These are phyloP conservation scores for Yamadazyma triangularis DNA, from an alignment of 1,139 yeast genomes.

Conservation along the genomic window DNA sequence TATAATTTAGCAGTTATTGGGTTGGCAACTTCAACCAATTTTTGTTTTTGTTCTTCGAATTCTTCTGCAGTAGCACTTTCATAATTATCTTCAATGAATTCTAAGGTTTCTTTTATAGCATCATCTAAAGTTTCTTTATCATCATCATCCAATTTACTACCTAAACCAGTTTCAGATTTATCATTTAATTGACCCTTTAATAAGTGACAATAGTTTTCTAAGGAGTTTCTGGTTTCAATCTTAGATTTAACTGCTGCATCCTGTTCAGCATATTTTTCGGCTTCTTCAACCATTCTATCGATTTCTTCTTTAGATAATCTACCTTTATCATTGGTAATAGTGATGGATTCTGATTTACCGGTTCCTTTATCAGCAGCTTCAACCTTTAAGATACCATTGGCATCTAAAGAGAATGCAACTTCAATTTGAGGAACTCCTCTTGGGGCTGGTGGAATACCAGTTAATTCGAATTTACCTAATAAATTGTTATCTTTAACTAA, in stretches of 20 bases:
- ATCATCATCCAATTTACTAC: conserved; percentile 78
- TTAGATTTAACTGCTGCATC: conserved; percentile 77
- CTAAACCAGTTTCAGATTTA: conserved; percentile 57
- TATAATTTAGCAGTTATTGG: conserved; percentile 93
- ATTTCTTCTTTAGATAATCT: conserved; percentile 90
- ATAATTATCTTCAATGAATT: conserved; percentile 85
- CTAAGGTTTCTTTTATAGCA: conserved; percentile 82
- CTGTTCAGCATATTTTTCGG: conserved; percentile 85
- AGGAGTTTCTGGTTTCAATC: conserved; percentile 60
- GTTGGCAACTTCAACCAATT: conserved; percentile 76
- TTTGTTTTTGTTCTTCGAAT: conserved; percentile 88
- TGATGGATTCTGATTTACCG: conserved; percentile 82
- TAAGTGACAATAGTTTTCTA: conserved; percentile 45
- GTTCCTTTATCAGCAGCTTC: conserved; percentile 46
- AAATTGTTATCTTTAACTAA: conserved; percentile 42
- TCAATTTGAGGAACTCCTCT: conserved; percentile 49
- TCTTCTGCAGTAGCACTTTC: conserved; percentile 89
- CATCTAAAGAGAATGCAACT: conserved; percentile 44
- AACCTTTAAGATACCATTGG: conserved; percentile 46
- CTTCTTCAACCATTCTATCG: conserved; percentile 93
- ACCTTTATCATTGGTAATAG: conserved; percentile 96
- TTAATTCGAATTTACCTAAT: conserved; percentile 45
- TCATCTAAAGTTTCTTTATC: conserved; percentile 89
- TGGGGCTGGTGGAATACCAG: conserved; percentile 48
- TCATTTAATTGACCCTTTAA: conserved; percentile 58